Evolutionary conservation across 2,329 filamentous ascomycete genomes (phyloP), one percentile per base, ranked within the genome.

Genomic region (Venturia aucupariae): DNA sequence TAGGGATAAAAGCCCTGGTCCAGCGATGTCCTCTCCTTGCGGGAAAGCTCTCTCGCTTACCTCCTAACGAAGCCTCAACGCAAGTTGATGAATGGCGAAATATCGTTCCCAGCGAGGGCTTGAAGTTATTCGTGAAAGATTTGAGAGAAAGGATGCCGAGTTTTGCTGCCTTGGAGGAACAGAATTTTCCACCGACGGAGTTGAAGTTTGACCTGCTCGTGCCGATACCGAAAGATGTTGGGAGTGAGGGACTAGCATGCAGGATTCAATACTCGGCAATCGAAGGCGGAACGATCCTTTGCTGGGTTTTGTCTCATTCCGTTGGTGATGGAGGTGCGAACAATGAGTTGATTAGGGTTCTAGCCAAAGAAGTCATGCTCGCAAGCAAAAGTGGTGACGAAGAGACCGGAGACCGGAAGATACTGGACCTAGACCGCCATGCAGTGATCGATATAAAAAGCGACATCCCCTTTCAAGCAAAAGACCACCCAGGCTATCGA

Each of bases 241-340:
- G 39, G 4, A 60, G 55, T 32, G 62, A 60, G 22, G 48, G 62
- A 24, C 54, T 54, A 4, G 62, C 62, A 10, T 64, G 62, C 19
- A 64, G 24, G 35, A 19, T 64, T 19, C 62, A 64, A 17, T 64
- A 35, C 22, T 60, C 44, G 5, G 32, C 54, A 8, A 64, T 64
- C 22, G 42, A 64, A 8, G 62, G 54, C 1, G 62, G 62, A 32
- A 41, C 62, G 3, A 60, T 64, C 15, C 27, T 64, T 4, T 60
- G 44, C 15, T 64, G 30, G 48, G 46, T 27, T n/a, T 61, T 64
- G 62, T 64, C 62, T 39, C 62, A 64, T 60, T 64, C 22, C n/a
- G 54, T 64, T 24, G 62, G 35, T 15, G 62, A 64, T 60, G 62
- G 62, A 39, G 46, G 22, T 7, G 30, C 24, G 13, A 48, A 27